Conservation (phyloP, 257 asterid genomes). For the Linderniella brevidens region DNA sequence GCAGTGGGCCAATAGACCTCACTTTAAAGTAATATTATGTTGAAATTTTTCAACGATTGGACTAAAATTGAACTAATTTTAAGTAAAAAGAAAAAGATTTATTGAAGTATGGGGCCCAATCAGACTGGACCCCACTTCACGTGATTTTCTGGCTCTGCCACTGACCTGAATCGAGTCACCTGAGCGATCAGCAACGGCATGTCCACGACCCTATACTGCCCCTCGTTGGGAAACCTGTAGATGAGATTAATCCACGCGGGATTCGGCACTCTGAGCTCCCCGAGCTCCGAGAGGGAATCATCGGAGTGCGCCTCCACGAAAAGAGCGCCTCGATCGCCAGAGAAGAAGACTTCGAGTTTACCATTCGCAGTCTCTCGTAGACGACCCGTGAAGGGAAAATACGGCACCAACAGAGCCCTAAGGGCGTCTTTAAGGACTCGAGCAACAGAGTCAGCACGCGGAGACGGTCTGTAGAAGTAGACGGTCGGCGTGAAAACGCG, state of each 20-base stretch:
- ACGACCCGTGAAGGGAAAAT: slow-evolving; percentile 75
- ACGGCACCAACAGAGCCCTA: slow-evolving; percentile 46
- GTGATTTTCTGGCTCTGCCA: too few relatives aligned
- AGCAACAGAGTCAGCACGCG: slow-evolving; percentile 7
- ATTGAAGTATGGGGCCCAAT: too few relatives aligned
- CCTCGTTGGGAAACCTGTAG: slow-evolving; percentile 49
- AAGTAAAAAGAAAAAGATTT: too few relatives aligned
- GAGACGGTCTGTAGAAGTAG: slow-evolving; percentile 43
- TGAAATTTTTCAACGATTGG: too few relatives aligned
- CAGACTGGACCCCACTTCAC: too few relatives aligned
- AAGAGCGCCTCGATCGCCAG: slow-evolving; percentile 51
- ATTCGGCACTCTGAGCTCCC: slow-evolving; percentile 58
- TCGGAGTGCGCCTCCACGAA: slow-evolving; percentile 58
- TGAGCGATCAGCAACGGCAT: slow-evolving; percentile 88
- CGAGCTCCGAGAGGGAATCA: slow-evolving; percentile 33
- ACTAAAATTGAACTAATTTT: too few relatives aligned
- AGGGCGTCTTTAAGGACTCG: slow-evolving; percentile 46
- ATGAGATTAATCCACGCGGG: slow-evolving; percentile 64
- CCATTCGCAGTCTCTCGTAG: slow-evolving; percentile 44
- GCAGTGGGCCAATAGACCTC: too few relatives aligned
- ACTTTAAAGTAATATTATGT: too few relatives aligned
- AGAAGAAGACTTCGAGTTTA: slow-evolving; percentile 61
- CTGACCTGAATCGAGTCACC: slow-evolving; percentile 46
- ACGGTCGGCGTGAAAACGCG: slow-evolving; percentile 75
- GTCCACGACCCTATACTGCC: slow-evolving; percentile 50